Base-by-base conservation (phyloP, 805 yeast species). In the Debaryomyces hansenii region DNA sequence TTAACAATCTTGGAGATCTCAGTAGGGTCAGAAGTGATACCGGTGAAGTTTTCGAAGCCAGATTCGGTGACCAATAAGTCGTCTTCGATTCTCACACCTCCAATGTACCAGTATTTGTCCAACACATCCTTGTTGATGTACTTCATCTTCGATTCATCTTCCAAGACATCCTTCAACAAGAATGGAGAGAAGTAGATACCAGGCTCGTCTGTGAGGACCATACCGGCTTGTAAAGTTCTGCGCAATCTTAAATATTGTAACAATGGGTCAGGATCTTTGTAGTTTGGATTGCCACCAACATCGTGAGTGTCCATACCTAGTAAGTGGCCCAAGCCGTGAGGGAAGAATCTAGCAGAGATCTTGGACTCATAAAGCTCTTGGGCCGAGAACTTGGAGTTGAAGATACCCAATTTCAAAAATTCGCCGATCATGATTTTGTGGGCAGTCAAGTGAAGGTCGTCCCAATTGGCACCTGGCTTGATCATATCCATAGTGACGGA, bases 61-160 rank as follows among this genome's bases (percentile, higher is more conserved):
- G 69, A 70, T 40, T 75, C 75, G 1, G 96, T 88, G 27, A 92
- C 85, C 38, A 89, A 69, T 36, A 94, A 78, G 60, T 92, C 97
- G 62, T 92, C 99, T 67, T 92, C 99, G 47, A 92, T 90, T 66
- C 99, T 82, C 5, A 92, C 97, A 38, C 99, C 99, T n/a, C 99
- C 99, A 46, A 94, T 81, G 54, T 85, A 80, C 85, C 86, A 80
- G 66, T 90, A 92, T 58, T 80, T 83, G 46, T 87, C 83, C 50
- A 92, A 72, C 5, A 86, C 82, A 0, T 79, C 82, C 52, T 66
- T 63, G 57, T 90, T 75, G 47, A 92, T 84, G 64, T 70, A 87
- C 56, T 80, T 80, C 31, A 67, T 51, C 55, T 80, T 79, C 3
- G 61, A 58, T 32, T 77, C 77, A 40, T 64, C 63, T 39, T 78